Conservation (phyloP, 208 protist genomes). For the Trypanosoma grayi region DNA sequence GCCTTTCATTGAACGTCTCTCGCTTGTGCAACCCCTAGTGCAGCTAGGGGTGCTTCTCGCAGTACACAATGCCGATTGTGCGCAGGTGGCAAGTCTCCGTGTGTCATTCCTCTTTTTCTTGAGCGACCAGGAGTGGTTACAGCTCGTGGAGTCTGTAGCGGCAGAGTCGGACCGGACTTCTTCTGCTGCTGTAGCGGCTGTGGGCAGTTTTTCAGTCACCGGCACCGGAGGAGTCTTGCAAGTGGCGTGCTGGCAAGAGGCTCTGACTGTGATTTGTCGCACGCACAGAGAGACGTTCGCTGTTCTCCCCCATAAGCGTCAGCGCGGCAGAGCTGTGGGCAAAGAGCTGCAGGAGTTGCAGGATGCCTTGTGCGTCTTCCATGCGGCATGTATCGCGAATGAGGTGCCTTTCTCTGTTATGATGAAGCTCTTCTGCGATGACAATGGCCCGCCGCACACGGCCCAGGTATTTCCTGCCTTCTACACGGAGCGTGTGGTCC, state of each 20-base stretch:
- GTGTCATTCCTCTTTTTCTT: conserved; percentile 21
- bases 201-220: background rate
- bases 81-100: background rate
- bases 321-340: background rate
- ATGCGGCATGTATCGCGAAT: conserved; percentile 2
- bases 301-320: background rate
- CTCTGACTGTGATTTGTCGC: background rate
- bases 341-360: background rate
- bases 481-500: conserved; percentile 42
- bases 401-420: conserved; percentile 8
- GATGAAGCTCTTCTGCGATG: conserved; percentile 5
- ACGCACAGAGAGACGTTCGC: background rate
- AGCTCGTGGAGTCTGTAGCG: background rate
- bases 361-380: conserved; percentile 9
- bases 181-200: background rate
- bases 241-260: conserved; percentile 2
- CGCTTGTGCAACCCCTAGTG: conserved; percentile 9
- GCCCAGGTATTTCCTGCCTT: conserved; percentile 45
- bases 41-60: conserved; percentile 12
- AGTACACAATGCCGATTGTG: background rate
- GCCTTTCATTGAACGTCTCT: conserved; percentile 7
- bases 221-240: too few species aligned
- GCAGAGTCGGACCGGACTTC: background rate
- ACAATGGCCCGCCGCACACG: conserved; percentile 42
- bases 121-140: conserved; percentile 1